Percentiles rank a stretch among this genome's conserved stretches.
phyloP scores from a whole-genome alignment of 2,329 filamentous ascomycete genomes.

The Tolypocladium capitatum region DNA sequence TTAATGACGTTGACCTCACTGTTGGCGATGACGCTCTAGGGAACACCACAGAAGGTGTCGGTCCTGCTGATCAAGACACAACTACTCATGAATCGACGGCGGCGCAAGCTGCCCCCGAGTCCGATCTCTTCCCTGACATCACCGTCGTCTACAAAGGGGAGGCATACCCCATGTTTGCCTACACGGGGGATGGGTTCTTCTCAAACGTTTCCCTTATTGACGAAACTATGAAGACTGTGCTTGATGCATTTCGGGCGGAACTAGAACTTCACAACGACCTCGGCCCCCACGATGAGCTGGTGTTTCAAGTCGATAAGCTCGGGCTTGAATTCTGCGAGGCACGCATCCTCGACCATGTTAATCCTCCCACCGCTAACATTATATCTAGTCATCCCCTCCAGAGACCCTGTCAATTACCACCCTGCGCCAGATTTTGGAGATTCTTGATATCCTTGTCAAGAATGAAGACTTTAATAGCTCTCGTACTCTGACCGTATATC shows the following conservation, averaged over 20 bases:
- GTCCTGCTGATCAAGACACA: not conserved
- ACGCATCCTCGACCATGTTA: constrained; percentile 7
- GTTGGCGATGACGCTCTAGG: not conserved
- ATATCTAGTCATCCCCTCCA: constrained; percentile 20
- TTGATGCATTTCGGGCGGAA: constrained; percentile 31
- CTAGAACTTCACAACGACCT: constrained; percentile 27
- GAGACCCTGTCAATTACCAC: constrained; percentile 23
- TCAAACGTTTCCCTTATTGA: constrained; percentile 27
- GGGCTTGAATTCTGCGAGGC: constrained; percentile 40
- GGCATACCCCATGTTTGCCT: constrained; percentile 28
- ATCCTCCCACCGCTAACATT: constrained; percentile 11
- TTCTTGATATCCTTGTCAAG: constrained; percentile 28
- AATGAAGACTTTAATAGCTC: constrained; percentile 27
- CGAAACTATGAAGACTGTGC: constrained; percentile 28
- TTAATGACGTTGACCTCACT: not conserved
- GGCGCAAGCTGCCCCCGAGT: constrained; percentile 2
- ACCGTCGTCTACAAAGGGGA: constrained; percentile 30
- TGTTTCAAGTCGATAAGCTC: constrained; percentile 38
- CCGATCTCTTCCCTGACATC: constrained; percentile 19
- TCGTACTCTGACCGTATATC: constrained; percentile 27
- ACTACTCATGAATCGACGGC: not conserved
- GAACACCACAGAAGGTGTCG: not conserved
- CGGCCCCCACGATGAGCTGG: constrained; percentile 30
- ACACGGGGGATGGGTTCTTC: constrained; percentile 28
- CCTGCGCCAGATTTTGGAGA: constrained; percentile 26